Base-by-base conservation (phyloP, 345 rosid species). In the Eucalyptus polybractea region DNA sequence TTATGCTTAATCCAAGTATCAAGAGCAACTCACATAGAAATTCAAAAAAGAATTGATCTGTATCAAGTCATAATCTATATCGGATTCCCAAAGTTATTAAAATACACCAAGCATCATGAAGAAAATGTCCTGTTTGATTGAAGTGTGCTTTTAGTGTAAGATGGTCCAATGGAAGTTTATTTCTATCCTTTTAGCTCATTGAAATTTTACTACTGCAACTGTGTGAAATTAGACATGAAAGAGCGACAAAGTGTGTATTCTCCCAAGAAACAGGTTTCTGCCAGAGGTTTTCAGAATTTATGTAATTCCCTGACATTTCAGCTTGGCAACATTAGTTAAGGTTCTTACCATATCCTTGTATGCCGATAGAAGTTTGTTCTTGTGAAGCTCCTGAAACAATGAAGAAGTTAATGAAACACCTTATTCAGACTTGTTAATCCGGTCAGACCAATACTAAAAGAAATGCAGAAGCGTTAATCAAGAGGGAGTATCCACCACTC, bases 261-360 rank as follows among this genome's bases (percentile, higher is more conserved):
- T 40, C 27, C 85, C 85, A 40, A 76, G 85, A 11, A 72, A 76
- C 29, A 76, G 29, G 45, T 40, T 76, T 40, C 83, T 10, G 47
- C 14, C 47, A 40, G 47, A 76, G 29, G 83, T 42, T 76, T 76
- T 21, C 47, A 76, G 47, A 76, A 40, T 40, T 21, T 76, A 76
- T 40, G 27, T 12, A 2, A 76, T 40, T 76, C 83, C 83, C 47
- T 21, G 29, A 76, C 47, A 76, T 76, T 76, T 21, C 47, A 76
- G 45, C 13, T 40, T 40, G 85, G 85, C 47, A 21, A 76, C 47
- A 40, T 76, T 76, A 76, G 56, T 50, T 86, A 65, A 76, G 29
- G 60, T 56, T 49, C 95, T 88, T 95, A 97, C 99, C 99, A 97
- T 92, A 54, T 94, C 95, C 92, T 94, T 93, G 94, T 97, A 97